Evolutionary conservation across 805 yeast species (phyloP).

Genomic region (Nakazawaea pomicola): DNA sequence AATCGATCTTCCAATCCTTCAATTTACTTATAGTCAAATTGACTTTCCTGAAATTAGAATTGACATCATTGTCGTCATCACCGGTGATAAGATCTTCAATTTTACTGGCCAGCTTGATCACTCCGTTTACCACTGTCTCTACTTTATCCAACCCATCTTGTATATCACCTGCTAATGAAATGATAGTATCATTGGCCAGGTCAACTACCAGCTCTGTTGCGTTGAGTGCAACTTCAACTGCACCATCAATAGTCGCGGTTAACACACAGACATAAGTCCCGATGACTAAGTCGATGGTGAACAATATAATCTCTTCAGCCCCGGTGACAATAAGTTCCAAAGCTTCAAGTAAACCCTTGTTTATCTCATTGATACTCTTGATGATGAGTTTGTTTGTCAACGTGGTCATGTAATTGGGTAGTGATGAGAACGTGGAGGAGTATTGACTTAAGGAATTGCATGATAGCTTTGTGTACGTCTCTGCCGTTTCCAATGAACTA

Average conservation of each 20-base stretch:
- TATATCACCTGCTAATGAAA: conserved; percentile 50
- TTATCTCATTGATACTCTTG: conserved; percentile 40
- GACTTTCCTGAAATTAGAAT: conserved; percentile 41
- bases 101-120: conserved; percentile 44
- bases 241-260: conserved; percentile 67
- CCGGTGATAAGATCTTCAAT: conserved; percentile 54
- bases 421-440: conserved; percentile 28
- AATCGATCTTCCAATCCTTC: conserved; percentile 58
- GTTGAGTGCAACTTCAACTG: conserved; percentile 67
- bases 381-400: conserved; percentile 50
- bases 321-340: conserved; percentile 48
- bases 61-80: conserved; percentile 29
- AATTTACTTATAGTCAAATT: conserved; percentile 54
- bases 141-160: conserved; percentile 63
- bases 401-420: conserved; percentile 54
- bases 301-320: conserved; percentile 53
- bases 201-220: conserved; percentile 60
- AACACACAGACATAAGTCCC: conserved; percentile 88
- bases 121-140: conserved; percentile 49
- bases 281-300: conserved; percentile 64
- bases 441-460: conserved; percentile 44
- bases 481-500: conserved; percentile 35
- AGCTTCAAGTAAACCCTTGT: conserved; percentile 38
- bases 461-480: conserved; percentile 31
- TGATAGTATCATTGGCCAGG: conserved; percentile 58